Base-by-base conservation (phyloP, 257 asterid genomes). In the Solanum stenotomum region DNA sequence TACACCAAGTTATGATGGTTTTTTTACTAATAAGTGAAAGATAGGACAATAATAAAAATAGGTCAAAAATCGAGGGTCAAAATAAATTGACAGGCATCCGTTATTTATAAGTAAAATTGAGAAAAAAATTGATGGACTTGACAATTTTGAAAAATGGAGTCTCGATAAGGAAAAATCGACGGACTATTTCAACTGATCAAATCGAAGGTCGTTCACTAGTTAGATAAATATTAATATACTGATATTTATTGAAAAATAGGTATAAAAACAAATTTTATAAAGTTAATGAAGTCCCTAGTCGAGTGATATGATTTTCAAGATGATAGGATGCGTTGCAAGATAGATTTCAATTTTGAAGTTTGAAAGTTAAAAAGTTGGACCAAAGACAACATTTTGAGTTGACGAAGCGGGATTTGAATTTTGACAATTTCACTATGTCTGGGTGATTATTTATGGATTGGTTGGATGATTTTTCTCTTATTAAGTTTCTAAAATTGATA, bases 81-180 rank as follows among this genome's bases (percentile, higher is more conserved):
- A 65, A 22, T 0, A 22, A 59, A 65, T n/a, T 65, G 8, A 10
- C 2, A 4, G 8, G 3, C 16, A 11, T 4, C 1, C 1, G 4
- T n/a, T 25, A n/a, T 10, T 65, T n/a, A 10, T 65, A 65, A 65
- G 72, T 0, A n/a, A n/a, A 65, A 65, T 65, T 11, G 31, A 63
- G 29, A 63, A 63, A 10, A 59, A 63, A 63, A 1, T 63, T n/a
- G 29, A 23, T 11, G 29, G 29, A 63, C 29, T 10, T 63, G 71
- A 10, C 31, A 23, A 4, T 63, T 13, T 63, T 63, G 71, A 2
- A 63, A 63, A 63, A 63, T 63, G 71, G 29, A 4, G 33, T 63
- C 16, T 63, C 16, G 8, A 10, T n/a, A 23, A 0, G 8, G 31
- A 63, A 63, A 63, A 63, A 10, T n/a, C 8, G 8, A 63, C 16